phyloP scores from a whole-genome alignment of 495 filamentous ascomycete genomes.

The Cryomyces antarcticus region DNA sequence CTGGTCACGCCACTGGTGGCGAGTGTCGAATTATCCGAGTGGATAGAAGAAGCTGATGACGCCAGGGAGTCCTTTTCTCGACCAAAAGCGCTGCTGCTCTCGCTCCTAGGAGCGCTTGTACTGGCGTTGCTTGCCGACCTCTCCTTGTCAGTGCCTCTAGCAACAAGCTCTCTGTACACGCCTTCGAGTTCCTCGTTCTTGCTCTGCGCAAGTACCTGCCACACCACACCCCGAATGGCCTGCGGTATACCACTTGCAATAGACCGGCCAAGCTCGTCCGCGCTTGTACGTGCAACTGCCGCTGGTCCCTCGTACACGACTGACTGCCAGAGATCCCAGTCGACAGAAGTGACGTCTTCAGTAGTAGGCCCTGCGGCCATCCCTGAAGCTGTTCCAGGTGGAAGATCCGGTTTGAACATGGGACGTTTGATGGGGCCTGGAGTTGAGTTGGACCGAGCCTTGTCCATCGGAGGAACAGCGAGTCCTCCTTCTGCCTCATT shows the following conservation, averaged over 20 bases:
- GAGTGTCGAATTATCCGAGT: constrained; percentile 56
- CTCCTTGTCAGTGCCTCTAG: constrained; percentile 55
- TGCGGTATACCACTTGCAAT: constrained; percentile 88
- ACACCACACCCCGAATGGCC: constrained; percentile 88
- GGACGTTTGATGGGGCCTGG: constrained; percentile 30
- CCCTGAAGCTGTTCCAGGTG: constrained; percentile 68
- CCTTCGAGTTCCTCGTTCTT: constrained; percentile 75
- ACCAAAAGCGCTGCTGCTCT: constrained; percentile 21
- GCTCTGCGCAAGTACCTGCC: constrained; percentile 91
- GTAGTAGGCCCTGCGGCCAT: constrained; percentile 49
- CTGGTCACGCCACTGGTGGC: constrained; percentile 39
- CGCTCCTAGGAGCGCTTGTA: constrained; percentile 11
- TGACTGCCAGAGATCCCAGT: constrained; percentile 96
- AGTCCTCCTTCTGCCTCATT: constrained; percentile 33
- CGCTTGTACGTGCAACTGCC: constrained; percentile 62
- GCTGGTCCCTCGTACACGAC: constrained; percentile 85
- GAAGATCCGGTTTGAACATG: constrained; percentile 37
- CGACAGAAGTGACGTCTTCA: constrained; percentile 47
- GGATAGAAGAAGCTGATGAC: constrained; percentile 65
- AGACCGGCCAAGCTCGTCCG: constrained; percentile 71
- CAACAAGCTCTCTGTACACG: constrained; percentile 68
- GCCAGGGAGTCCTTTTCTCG: constrained; percentile 41
- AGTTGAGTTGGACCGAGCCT: constrained; percentile 9
- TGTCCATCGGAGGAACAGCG: constrained; percentile 4
- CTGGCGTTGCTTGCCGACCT: constrained; percentile 25